These are phyloP conservation scores for Alternaria dauci DNA, from an alignment of 2,329 filamentous ascomycete species.

Conservation along the genomic window DNA sequence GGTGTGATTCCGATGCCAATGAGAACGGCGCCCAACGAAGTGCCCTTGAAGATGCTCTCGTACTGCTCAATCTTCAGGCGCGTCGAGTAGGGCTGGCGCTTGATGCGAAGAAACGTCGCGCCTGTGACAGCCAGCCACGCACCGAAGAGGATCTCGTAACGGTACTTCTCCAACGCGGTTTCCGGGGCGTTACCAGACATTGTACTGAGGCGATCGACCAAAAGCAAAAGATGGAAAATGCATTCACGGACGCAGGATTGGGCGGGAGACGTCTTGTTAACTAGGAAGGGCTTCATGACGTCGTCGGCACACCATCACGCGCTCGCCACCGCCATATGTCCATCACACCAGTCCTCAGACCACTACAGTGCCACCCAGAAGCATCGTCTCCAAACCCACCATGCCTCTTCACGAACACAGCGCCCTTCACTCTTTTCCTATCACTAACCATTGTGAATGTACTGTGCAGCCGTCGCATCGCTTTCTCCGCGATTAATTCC, in stretches of 20 bases:
- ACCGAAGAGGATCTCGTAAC: constrained; percentile 42
- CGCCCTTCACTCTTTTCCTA: neutral
- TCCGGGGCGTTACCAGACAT: constrained; percentile 29
- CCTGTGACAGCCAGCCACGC: constrained; percentile 41
- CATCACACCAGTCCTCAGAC: constrained; percentile 11
- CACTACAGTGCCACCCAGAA: neutral
- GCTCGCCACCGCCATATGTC: constrained; percentile 13
- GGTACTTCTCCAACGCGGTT: constrained; percentile 36
- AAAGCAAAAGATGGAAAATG: constrained; percentile 2
- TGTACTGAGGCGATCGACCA: neutral
- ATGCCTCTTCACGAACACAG: neutral
- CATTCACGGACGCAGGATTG: neutral
- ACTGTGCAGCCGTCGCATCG: neutral
- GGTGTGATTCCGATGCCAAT: constrained; percentile 37
- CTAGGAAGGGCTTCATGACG: constrained; percentile 14
- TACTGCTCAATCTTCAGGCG: constrained; percentile 49
- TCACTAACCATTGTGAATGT: neutral
- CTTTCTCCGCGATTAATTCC: neutral
- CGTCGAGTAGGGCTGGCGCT: constrained; percentile 45
- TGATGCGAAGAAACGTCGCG: constrained; percentile 45
- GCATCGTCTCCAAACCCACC: neutral
- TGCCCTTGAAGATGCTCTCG: constrained; percentile 51
- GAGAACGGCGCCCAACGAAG: constrained; percentile 39
- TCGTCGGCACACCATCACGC: constrained; percentile 19
- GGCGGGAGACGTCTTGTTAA: constrained; percentile 3